phyloP scores from a whole-genome alignment of 345 rosid genomes.

The Populus deltoides region DNA sequence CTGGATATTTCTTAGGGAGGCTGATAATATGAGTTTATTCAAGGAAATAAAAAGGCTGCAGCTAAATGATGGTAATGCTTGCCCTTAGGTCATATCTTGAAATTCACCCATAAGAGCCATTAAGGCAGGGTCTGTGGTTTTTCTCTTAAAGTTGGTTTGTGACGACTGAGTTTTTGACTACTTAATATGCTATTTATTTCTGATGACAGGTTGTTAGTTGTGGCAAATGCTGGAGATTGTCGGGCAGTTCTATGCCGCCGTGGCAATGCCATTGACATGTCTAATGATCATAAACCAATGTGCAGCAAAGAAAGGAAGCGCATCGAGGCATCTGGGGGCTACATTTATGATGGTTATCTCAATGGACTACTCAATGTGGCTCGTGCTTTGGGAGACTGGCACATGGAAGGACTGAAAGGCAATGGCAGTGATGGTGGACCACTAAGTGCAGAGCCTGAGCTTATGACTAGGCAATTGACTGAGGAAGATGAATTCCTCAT shows the following conservation, averaged over 20 bases:
- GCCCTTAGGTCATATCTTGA: not conserved
- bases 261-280: constrained; percentile 83
- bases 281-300: constrained; percentile 81
- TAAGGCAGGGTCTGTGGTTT: not conserved
- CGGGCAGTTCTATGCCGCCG: constrained; percentile 76
- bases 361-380: constrained; percentile 80
- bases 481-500: constrained; percentile 84
- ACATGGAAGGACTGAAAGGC: constrained; percentile 79
- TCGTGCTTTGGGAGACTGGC: constrained; percentile 94
- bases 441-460: constrained; percentile 82
- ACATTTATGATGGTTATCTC: constrained; percentile 62
- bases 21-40: not conserved
- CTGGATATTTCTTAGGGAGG: not conserved
- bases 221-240: constrained; percentile 93
- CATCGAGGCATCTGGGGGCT: constrained; percentile 76
- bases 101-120: not conserved
- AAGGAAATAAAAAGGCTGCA: not conserved
- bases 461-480: constrained; percentile 47
- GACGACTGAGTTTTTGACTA: not conserved
- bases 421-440: constrained; percentile 56
- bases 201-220: constrained; percentile 58
- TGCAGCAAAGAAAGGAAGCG: constrained; percentile 58
- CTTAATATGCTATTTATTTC: constrained; percentile 4
- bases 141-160: not conserved
- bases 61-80: not conserved